A percentile compares a stretch with the other conserved stretches of the same genome.
Evolutionary conservation across 495 filamentous ascomycete species (phyloP).

Genomic region (Acidomyces sp.): DNA sequence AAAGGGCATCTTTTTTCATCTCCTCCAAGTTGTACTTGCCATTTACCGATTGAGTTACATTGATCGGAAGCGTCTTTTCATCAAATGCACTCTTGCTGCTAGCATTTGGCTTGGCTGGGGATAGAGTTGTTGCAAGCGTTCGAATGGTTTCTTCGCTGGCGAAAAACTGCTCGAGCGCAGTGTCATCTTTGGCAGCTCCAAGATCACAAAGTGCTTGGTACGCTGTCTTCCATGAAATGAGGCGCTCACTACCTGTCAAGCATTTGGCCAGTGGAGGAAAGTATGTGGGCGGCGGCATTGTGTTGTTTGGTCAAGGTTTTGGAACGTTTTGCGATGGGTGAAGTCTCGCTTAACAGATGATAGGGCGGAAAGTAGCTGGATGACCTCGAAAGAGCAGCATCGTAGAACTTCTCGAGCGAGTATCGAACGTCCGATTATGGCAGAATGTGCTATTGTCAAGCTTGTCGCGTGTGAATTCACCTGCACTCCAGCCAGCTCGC

Average conservation of each 20-base stretch:
- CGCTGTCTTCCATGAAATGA: conserved; percentile 64
- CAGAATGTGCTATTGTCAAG: no score
- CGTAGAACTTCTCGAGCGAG: no score
- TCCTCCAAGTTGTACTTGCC: conserved; percentile 60
- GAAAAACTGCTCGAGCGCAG: conserved; percentile 46
- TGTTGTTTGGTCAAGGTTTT: not conserved
- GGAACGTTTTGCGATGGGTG: no score
- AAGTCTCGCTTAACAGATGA: no score
- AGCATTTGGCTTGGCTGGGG: no score
- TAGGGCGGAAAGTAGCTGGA: no score
- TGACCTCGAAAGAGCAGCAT: no score
- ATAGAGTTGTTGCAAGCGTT: conserved; percentile 46
- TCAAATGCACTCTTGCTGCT: conserved; percentile 58
- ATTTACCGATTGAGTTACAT: conserved; percentile 57
- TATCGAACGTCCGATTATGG: no score
- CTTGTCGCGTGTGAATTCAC: no score
- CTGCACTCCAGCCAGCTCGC: no score
- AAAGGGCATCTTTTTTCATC: conserved; percentile 74
- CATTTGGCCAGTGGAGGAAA: conserved; percentile 53
- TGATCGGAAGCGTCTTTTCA: conserved; percentile 80
- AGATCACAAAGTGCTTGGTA: conserved; percentile 51
- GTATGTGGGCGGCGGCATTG: conserved; percentile 27
- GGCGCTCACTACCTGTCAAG: conserved; percentile 42
- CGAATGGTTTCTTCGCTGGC: conserved; percentile 50
- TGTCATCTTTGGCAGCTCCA: conserved; percentile 35